These are phyloP conservation scores for Phytophthora ohioensis DNA, from an alignment of 352 stramenopile species.

Conservation along the genomic window DNA sequence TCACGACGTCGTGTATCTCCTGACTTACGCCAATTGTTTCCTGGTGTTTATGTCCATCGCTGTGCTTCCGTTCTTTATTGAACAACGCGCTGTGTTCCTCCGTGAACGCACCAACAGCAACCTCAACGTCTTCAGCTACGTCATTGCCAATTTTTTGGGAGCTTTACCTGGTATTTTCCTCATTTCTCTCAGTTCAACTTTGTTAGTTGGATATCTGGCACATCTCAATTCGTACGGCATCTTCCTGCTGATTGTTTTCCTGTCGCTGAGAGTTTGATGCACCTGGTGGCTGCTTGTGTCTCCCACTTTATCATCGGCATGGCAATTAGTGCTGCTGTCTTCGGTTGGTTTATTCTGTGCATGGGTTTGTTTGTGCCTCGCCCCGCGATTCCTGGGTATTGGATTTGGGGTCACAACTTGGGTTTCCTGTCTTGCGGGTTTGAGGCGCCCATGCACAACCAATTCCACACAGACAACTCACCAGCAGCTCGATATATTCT, in stretches of 20 bases:
- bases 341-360: conserved; percentile 87
- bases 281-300: conserved; percentile 71
- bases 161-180: conserved; percentile 71
- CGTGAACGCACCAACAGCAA: conserved; percentile 63
- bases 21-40: conserved; percentile 91
- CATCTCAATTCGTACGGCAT: conserved; percentile 62
- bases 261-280: conserved; percentile 86
- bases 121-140: conserved; percentile 83
- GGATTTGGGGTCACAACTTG: conserved; percentile 84
- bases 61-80: conserved; percentile 85
- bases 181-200: conserved; percentile 61
- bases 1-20: conserved; percentile 57
- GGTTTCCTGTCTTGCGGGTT: conserved; percentile 88
- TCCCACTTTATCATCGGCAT: conserved; percentile 91
- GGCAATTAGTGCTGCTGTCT: conserved; percentile 71
- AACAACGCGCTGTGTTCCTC: conserved; percentile 85
- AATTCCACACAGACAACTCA: conserved; percentile 51
- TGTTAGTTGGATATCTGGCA: conserved; percentile 56
- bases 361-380: conserved; percentile 79
- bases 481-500: conserved; percentile 36
- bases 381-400: conserved; percentile 66
- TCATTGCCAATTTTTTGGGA: conserved; percentile 71
- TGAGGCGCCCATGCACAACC: conserved; percentile 79
- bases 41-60: conserved; percentile 93
- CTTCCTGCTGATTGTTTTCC: conserved; percentile 73